Evolutionary conservation across 192 early-diverging fungal genomes (phyloP).

Genomic region (Mycoemilia scoparia): DNA sequence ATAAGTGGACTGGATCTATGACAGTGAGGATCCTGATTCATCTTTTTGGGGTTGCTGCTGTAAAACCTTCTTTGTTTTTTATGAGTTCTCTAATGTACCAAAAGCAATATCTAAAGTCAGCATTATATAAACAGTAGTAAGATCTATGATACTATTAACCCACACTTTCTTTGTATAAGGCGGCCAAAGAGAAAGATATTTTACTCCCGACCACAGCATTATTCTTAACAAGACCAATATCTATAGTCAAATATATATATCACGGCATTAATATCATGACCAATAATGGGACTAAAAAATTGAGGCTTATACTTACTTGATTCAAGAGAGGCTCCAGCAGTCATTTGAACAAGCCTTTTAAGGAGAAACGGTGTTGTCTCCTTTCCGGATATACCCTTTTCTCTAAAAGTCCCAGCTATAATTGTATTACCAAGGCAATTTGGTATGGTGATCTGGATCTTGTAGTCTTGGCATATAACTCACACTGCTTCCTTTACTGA

Average conservation of each 20-base stretch:
- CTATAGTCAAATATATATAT: too few species aligned
- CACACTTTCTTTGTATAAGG: too few species aligned
- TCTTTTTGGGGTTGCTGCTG: too few species aligned
- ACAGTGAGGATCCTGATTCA: not conserved
- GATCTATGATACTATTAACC: too few species aligned
- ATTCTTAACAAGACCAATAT: constrained; percentile 82
- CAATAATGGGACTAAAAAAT: constrained; percentile 7
- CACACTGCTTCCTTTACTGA: constrained; percentile 59
- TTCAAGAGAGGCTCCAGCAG: constrained; percentile 61
- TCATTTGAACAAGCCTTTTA: constrained; percentile 66
- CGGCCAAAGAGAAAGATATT: constrained; percentile 41
- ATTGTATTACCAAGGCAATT: too few species aligned
- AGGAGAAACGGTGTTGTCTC: constrained; percentile 87
- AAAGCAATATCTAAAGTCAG: too few species aligned
- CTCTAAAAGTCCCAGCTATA: constrained; percentile 15
- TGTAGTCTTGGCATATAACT: constrained; percentile 24
- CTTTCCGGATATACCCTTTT: constrained; percentile 54
- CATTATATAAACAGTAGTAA: too few species aligned
- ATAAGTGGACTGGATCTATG: constrained; percentile 31
- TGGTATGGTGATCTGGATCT: not conserved
- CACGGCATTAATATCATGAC: not conserved
- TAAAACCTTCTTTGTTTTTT: too few species aligned
- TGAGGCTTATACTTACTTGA: constrained; percentile 63
- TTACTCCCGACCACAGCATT: constrained; percentile 68
- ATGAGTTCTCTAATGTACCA: too few species aligned